Evolutionary conservation across 169 alveolate genomes (phyloP).

Genomic region (Perkinsus chesapeaki): DNA sequence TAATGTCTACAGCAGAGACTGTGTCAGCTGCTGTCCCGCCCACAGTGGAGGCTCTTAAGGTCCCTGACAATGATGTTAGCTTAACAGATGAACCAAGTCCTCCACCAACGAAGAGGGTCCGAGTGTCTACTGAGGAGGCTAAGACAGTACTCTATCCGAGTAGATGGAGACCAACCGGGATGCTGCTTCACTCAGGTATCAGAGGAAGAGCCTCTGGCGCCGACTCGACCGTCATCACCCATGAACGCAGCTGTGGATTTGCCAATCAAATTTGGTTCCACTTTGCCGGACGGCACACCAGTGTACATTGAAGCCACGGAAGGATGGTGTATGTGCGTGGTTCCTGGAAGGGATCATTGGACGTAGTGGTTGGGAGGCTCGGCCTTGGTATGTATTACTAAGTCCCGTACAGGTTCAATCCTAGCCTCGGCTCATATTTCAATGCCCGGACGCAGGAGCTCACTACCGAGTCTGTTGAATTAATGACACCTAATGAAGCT

Average conservation of each 20-base stretch:
- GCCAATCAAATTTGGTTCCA: background rate
- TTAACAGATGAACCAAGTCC: background rate
- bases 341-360: background rate
- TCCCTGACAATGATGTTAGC: background rate
- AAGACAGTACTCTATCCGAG: too few relatives aligned
- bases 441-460: background rate
- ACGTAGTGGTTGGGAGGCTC: background rate
- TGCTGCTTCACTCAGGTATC: background rate
- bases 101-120: background rate
- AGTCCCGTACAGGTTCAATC: background rate
- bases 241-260: background rate
- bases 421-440: background rate
- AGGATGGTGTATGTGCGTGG: background rate
- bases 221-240: background rate
- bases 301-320: background rate
- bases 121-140: background rate
- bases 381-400: background rate
- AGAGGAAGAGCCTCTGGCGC: background rate
- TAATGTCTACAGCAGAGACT: background rate
- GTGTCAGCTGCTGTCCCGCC: too few relatives aligned
- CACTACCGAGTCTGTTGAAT: background rate
- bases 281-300: background rate
- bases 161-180: background rate
- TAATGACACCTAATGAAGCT: background rate
- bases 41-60: too few relatives aligned